A percentile compares a stretch with the other conserved stretches of the same genome.
phyloP scores from a whole-genome alignment of 305 asterid species.

The Rubia balearica region DNA sequence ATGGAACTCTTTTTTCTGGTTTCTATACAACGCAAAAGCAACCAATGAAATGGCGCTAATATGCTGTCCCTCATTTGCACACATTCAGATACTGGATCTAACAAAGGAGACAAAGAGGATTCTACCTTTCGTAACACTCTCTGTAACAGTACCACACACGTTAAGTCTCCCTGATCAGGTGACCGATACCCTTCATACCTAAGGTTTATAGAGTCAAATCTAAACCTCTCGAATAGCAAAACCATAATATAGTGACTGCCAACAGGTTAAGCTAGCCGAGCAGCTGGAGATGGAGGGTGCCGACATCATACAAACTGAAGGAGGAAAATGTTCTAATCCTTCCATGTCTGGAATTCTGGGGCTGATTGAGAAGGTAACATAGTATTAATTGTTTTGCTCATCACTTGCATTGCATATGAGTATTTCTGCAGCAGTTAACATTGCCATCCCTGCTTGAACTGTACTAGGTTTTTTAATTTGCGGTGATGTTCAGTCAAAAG shows the following conservation, averaged over 20 bases:
- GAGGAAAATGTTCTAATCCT: conserved; percentile 74
- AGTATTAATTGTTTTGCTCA: too few species aligned
- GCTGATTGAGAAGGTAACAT: conserved; percentile 71
- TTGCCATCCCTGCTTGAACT: too few species aligned
- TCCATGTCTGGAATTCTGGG: conserved; percentile 79
- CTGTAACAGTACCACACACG: conserved; percentile 91
- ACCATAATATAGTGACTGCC: conserved; percentile 4
- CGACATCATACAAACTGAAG: conserved; percentile 87
- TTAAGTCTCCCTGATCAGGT: conserved; percentile 94
- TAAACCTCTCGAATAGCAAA: background rate
- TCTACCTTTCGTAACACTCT: conserved; percentile 57
- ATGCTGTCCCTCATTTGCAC: background rate
- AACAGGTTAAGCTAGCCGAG: conserved; percentile 72
- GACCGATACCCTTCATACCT: background rate
- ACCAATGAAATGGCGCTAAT: background rate
- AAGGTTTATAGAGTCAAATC: background rate
- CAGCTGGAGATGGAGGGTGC: conserved; percentile 72
- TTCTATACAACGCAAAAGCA: background rate
- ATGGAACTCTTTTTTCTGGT: background rate
- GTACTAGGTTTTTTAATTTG: too few species aligned
- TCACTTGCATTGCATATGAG: too few species aligned
- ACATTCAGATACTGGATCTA: conserved; percentile 51
- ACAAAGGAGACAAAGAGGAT: conserved; percentile 65
- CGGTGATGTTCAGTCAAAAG: too few species aligned
- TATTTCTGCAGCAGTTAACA: too few species aligned